Conservation (phyloP, 257 asterid species). For the Nicotiana obtusifolia region DNA sequence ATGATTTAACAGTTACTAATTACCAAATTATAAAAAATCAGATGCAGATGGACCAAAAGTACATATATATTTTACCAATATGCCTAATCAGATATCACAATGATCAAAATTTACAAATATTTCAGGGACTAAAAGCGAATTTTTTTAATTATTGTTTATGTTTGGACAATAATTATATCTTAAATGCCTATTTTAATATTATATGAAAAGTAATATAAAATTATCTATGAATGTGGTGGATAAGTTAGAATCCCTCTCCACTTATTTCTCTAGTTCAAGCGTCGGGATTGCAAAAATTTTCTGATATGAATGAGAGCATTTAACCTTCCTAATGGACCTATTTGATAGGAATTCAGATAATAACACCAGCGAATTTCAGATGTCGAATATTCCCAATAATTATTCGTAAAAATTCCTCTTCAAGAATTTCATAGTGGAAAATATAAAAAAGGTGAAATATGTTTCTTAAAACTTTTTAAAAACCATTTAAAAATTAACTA, state of each 20-base stretch:
- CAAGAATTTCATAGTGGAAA: not conserved
- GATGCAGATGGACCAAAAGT: not conserved
- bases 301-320: not conserved
- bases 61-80: not conserved
- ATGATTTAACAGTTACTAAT: no score
- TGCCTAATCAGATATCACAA: not conserved
- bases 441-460: no score
- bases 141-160: no score
- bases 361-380: not conserved
- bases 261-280: not conserved
- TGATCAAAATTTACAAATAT: not conserved
- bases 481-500: not conserved
- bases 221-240: no score
- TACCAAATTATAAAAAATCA: no score
- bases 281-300: fast-evolving
- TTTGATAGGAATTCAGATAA: not conserved
- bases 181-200: no score
- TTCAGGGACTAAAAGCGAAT: not conserved
- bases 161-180: not conserved
- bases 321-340: not conserved
- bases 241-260: not conserved
- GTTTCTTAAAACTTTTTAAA: not conserved
- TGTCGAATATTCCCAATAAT: no score
- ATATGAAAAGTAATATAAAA: no score
- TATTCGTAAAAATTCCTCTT: not conserved